phyloP scores from a whole-genome alignment of 139 green algal species.

The Nannochloris sp. region DNA sequence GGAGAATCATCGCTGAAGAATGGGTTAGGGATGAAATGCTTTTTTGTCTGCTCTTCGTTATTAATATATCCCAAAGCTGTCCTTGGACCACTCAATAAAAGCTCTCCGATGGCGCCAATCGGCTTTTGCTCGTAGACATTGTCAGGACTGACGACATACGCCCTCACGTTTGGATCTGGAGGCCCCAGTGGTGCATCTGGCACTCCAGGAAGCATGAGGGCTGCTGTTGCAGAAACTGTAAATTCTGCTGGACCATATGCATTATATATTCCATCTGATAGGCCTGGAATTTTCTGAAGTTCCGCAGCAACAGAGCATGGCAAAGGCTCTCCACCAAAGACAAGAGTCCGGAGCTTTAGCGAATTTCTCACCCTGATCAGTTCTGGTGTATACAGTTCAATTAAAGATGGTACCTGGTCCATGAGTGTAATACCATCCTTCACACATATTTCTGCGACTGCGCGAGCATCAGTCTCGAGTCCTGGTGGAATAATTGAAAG shows the following conservation, averaged over 20 bases:
- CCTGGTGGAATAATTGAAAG: slow-evolving; percentile 6
- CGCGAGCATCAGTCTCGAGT: neutral
- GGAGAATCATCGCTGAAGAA: slow-evolving; percentile 13
- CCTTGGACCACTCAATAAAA: slow-evolving; percentile 32
- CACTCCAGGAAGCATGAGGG: neutral
- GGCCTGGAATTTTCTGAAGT: neutral
- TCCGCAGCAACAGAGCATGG: neutral
- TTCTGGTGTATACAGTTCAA: neutral
- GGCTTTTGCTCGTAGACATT: slow-evolving; percentile 11
- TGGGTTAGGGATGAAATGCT: slow-evolving; percentile 35
- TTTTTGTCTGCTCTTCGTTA: slow-evolving; percentile 8
- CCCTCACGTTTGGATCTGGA: slow-evolving; percentile 34
- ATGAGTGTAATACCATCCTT: slow-evolving; percentile 12
- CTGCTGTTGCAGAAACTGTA: slow-evolving; percentile 23
- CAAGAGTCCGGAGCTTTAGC: neutral
- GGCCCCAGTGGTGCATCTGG: slow-evolving; percentile 23
- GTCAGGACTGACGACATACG: slow-evolving; percentile 26
- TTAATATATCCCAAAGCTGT: slow-evolving; percentile 37
- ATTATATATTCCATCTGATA: slow-evolving; percentile 19
- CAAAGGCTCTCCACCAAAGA: slow-evolving; percentile 8
- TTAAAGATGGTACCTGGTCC: neutral
- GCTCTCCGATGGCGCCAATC: slow-evolving; percentile 36
- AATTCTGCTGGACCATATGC: slow-evolving; percentile 36
- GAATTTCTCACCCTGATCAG: neutral
- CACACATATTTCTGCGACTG: slow-evolving; percentile 10